Conservation (phyloP, 208 protist genomes). For the Leishmania gerbilli region DNA sequence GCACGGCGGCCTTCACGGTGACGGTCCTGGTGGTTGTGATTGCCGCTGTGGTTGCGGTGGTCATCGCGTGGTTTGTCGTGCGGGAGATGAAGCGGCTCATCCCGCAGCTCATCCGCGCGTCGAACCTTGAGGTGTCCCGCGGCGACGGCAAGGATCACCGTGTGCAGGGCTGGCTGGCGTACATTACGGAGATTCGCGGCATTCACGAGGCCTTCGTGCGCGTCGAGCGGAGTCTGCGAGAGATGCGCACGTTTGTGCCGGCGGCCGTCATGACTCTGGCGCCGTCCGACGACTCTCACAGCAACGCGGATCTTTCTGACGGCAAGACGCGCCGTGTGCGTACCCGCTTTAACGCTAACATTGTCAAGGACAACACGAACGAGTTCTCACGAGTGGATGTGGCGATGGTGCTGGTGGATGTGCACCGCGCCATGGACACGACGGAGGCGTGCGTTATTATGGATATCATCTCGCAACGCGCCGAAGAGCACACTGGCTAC, state of each 20-base stretch:
- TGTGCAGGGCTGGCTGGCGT: conserved; percentile 32
- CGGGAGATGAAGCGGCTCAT: conserved; percentile 56
- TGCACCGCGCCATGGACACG: conserved; percentile 36
- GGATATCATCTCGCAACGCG: conserved; percentile 47
- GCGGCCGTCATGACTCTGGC: conserved; percentile 45
- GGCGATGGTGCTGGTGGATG: conserved; percentile 61
- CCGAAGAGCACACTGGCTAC: conserved; percentile 46
- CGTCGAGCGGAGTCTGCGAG: conserved; percentile 42
- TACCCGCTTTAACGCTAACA: conserved; percentile 67
- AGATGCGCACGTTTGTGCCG: conserved; percentile 57
- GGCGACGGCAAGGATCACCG: conserved; percentile 25
- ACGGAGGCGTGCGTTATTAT: conserved; percentile 24
- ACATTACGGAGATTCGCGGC: conserved; percentile 46
- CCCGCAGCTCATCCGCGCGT: conserved; percentile 47
- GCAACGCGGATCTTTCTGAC: conserved; percentile 17
- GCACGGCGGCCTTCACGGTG: conserved; percentile 41
- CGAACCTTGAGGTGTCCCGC: conserved; percentile 52
- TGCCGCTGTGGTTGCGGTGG: conserved; percentile 44
- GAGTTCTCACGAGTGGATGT: conserved; percentile 49
- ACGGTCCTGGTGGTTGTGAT: conserved; percentile 48
- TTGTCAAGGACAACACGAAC: conserved; percentile 69
- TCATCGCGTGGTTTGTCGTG: conserved; percentile 51
- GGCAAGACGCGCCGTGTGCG: conserved; percentile 30
- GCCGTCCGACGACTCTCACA: conserved; percentile 22
- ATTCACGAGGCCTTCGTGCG: conserved; percentile 46